These are phyloP conservation scores for Rhizoctonia solani DNA, from an alignment of 1,284 basidiomycete genomes.

Conservation along the genomic window DNA sequence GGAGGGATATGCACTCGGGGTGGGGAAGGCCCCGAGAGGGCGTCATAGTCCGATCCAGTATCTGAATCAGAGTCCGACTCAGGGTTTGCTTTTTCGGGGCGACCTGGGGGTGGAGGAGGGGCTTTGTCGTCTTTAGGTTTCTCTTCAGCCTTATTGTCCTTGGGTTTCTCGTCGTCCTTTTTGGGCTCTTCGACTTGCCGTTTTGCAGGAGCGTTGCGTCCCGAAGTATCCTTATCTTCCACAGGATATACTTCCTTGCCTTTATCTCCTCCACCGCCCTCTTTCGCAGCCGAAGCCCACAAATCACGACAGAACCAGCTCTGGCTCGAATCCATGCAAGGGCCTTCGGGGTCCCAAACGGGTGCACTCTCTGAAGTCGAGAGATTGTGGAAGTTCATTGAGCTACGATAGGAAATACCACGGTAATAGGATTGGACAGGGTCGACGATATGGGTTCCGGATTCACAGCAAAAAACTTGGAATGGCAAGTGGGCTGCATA, in stretches of 20 bases:
- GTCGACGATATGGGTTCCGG: constrained; percentile 92
- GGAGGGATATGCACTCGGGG: constrained; percentile 46
- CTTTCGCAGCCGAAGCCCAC: constrained; percentile 81
- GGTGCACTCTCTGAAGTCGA: constrained; percentile 57
- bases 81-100: constrained; percentile 13
- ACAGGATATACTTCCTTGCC: constrained; percentile 28
- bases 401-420: constrained; percentile 81
- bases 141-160: constrained; percentile 41
- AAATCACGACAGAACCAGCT: constrained; percentile 95
- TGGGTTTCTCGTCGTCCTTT: constrained; percentile 42
- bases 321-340: constrained; percentile 90
- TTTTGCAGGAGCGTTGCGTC: neutral
- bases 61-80: constrained; percentile 69
- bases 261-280: constrained; percentile 52
- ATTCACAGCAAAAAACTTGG: constrained; percentile 96
- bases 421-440: constrained; percentile 91
- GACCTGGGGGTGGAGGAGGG: constrained; percentile 35
- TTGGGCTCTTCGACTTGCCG: constrained; percentile 45
- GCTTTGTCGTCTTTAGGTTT: constrained; percentile 16
- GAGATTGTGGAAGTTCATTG: constrained; percentile 72
- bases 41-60: constrained; percentile 85
- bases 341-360: constrained; percentile 70
- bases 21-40: constrained; percentile 64
- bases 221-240: constrained; percentile 16
- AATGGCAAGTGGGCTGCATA: constrained; percentile 91